Percentiles rank a stretch among this genome's conserved stretches.
These are phyloP conservation scores for Pseudofabraea citricarpa DNA, from an alignment of 2,329 filamentous ascomycete genomes.

Conservation along the genomic window DNA sequence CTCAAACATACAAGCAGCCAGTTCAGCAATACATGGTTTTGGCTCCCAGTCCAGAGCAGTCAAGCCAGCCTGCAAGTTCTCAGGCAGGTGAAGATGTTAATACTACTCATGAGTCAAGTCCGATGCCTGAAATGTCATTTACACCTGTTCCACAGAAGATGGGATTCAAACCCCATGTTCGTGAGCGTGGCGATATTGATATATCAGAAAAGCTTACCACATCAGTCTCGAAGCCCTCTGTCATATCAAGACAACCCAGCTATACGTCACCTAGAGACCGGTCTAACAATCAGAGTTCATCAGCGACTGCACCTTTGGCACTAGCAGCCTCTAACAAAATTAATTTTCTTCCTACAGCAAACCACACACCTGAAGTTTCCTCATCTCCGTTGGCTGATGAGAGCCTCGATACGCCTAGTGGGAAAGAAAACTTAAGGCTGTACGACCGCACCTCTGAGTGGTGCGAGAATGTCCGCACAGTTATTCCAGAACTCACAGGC, in stretches of 20 bases:
- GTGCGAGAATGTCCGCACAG: slow-evolving; percentile 14
- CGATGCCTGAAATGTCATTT: not conserved
- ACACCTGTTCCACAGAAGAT: slow-evolving; percentile 1
- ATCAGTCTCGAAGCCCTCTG: slow-evolving; percentile 11
- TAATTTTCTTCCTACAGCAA: slow-evolving; percentile 11
- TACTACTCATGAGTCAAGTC: not conserved
- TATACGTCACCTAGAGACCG: not conserved
- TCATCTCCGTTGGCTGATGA: slow-evolving; percentile 7
- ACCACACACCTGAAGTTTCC: slow-evolving; percentile 1
- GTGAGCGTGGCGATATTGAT: slow-evolving; percentile 3
- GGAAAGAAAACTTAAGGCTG: slow-evolving; percentile 14
- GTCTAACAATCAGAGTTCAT: not conserved
- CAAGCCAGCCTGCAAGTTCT: not conserved
- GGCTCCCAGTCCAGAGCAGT: not conserved
- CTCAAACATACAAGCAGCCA: not conserved
- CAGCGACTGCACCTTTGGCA: not conserved
- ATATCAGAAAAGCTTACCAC: slow-evolving; percentile 3
- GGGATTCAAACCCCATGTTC: slow-evolving; percentile 17
- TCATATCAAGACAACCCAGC: slow-evolving; percentile 9
- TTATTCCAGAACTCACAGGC: slow-evolving; percentile 2
- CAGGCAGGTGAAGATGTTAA: not conserved
- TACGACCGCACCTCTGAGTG: slow-evolving; percentile 18
- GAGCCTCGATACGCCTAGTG: slow-evolving; percentile 3
- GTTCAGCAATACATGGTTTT: not conserved
- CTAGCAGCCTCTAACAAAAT: slow-evolving; percentile 14